These are phyloP conservation scores for Eutypella sp. DNA, from an alignment of 2,329 filamentous ascomycete genomes.

Conservation along the genomic window DNA sequence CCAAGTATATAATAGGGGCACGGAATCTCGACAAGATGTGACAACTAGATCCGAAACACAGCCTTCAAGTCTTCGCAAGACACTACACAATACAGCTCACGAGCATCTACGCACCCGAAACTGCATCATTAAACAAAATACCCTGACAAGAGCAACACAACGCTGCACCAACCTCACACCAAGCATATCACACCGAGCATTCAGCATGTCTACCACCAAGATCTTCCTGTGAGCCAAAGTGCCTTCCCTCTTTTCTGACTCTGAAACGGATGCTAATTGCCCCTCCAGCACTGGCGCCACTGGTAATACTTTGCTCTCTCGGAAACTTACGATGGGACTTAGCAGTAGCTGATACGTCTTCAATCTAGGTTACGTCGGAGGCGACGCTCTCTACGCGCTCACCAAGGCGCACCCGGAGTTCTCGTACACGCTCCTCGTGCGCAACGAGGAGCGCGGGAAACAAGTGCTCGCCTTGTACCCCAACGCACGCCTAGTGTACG, in stretches of 20 bases:
- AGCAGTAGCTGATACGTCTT: background rate
- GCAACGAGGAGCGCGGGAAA: conserved; percentile 40
- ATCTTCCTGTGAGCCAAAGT: conserved; percentile 34
- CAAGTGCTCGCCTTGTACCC: conserved; percentile 42
- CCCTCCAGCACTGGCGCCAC: conserved; percentile 37
- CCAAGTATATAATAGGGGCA: background rate
- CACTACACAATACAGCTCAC: too few relatives aligned
- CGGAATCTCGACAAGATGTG: too few relatives aligned
- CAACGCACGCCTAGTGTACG: conserved; percentile 42
- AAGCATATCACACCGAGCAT: too few relatives aligned
- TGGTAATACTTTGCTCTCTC: conserved; percentile 22
- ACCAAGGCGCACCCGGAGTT: conserved; percentile 41
- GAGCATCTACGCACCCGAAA: too few relatives aligned
- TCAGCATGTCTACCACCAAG: too few relatives aligned
- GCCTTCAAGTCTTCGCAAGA: too few relatives aligned
- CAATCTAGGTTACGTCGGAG: conserved; percentile 45
- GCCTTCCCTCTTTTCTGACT: background rate
- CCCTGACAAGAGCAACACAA: background rate
- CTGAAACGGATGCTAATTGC: background rate
- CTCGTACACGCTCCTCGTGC: conserved; percentile 40
- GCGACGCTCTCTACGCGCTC: conserved; percentile 41
- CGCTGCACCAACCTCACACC: background rate
- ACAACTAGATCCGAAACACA: too few relatives aligned
- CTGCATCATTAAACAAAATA: too few relatives aligned
- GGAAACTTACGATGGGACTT: background rate